Evolutionary conservation across 352 stramenopile species (phyloP).

Genomic region (Thraustotheca clavata): DNA sequence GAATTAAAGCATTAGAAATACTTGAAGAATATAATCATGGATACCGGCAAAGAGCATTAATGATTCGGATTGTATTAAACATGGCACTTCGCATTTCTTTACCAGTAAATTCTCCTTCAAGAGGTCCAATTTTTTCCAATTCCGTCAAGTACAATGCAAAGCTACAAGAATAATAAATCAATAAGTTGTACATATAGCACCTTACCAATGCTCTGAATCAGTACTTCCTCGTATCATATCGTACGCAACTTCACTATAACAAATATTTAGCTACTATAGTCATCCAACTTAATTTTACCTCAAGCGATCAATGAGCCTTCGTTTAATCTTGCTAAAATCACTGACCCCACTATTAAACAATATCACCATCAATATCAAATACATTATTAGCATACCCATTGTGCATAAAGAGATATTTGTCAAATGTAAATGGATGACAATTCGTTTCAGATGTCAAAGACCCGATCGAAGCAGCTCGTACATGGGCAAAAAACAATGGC

Average conservation of each 20-base stretch:
- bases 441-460: constrained; percentile 31
- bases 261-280: background rate
- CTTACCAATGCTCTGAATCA: constrained; percentile 30
- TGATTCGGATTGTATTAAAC: constrained; percentile 15
- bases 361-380: background rate
- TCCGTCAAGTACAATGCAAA: constrained; percentile 43
- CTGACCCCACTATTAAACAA: constrained; percentile 21
- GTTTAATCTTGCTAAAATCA: constrained; percentile 30
- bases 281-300: background rate
- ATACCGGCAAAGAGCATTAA: constrained; percentile 20
- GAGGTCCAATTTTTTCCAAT: constrained; percentile 21
- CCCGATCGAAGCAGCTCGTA: constrained; percentile 35
- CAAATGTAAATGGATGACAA: constrained; percentile 41
- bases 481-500: constrained; percentile 35
- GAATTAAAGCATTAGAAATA: background rate
- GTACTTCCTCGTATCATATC: constrained; percentile 27
- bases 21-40: background rate
- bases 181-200: background rate
- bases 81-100: constrained; percentile 20
- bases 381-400: constrained; percentile 26
- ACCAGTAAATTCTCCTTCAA: constrained; percentile 14
- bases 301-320: constrained; percentile 26
- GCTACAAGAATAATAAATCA: background rate
- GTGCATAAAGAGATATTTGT: constrained; percentile 50
- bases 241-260: constrained; percentile 28